Percentiles rank a stretch among this genome's conserved stretches.
phyloP scores from a whole-genome alignment of 306 rosid genomes.

The Luffa aegyptiaca region DNA sequence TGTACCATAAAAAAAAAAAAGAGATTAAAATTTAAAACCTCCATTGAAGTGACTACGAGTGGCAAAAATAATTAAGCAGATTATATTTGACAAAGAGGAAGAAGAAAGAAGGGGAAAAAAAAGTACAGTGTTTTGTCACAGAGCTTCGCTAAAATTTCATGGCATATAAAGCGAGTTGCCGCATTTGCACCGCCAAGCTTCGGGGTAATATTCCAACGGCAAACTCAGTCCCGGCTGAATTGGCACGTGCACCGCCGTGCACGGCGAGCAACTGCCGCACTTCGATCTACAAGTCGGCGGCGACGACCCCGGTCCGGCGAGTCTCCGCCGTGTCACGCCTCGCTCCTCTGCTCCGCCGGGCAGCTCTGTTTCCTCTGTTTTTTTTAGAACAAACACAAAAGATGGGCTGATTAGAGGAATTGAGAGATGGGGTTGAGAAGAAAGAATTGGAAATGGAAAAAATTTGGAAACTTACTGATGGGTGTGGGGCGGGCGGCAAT shows the following conservation, averaged over 20 bases:
- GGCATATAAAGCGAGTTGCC: constrained; percentile 80
- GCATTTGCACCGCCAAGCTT: constrained; percentile 99
- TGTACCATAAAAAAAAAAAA: background rate
- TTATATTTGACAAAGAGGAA: background rate
- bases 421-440: background rate
- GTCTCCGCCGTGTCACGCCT: constrained; percentile 24
- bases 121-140: background rate
- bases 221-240: constrained; percentile 64
- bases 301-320: constrained; percentile 54
- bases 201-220: constrained; percentile 87
- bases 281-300: constrained; percentile 85
- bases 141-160: constrained; percentile 9
- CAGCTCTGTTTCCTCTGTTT: constrained; percentile 10
- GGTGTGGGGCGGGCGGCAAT: background rate
- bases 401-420: background rate
- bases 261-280: constrained; percentile 82
- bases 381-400: background rate
- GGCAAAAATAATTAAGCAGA: background rate
- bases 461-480: background rate
- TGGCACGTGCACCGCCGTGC: constrained; percentile 75
- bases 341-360: constrained; percentile 6
- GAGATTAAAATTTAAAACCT: background rate
- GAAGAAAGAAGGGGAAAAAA: background rate
- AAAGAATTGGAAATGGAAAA: background rate
- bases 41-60: constrained; percentile 4